Percentiles rank a stretch among this genome's conserved stretches.
phyloP scores from a whole-genome alignment of 192 early-diverging fungal species.

The Umbelopsis sp. region DNA sequence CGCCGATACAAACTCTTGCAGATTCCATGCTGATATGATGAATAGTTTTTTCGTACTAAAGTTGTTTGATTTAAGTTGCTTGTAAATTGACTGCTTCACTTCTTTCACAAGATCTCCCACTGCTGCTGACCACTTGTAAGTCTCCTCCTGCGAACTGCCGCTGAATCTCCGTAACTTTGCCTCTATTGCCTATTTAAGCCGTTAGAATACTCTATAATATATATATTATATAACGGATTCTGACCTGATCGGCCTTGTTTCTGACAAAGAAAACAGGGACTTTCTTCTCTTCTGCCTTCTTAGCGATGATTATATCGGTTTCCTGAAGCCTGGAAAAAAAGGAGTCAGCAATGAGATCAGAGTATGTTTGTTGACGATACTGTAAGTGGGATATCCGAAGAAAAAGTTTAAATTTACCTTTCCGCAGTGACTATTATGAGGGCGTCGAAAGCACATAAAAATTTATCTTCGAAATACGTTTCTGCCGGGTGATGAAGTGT shows the following conservation, averaged over 20 bases:
- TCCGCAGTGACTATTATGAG: constrained; percentile 42
- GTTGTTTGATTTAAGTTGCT: constrained; percentile 31
- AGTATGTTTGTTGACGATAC: constrained; percentile 7
- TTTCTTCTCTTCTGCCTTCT: constrained; percentile 25
- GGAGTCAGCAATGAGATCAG: constrained; percentile 4
- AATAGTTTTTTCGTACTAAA: constrained; percentile 30
- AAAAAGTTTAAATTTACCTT: constrained; percentile 27
- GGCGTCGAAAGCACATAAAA: constrained; percentile 41
- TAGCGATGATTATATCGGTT: constrained; percentile 30
- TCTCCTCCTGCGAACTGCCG: constrained; percentile 7
- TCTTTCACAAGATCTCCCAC: constrained; percentile 33
- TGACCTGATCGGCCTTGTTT: constrained; percentile 37
- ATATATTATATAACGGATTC: not conserved
- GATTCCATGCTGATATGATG: constrained; percentile 37
- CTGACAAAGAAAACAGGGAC: constrained; percentile 37
- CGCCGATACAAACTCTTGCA: constrained; percentile 33
- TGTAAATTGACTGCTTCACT: constrained; percentile 29
- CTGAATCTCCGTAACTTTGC: constrained; percentile 26
- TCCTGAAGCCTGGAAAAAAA: constrained; percentile 25
- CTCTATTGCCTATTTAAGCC: constrained; percentile 25
- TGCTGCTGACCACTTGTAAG: constrained; percentile 31
- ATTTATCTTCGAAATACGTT: constrained; percentile 45
- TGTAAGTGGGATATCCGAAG: constrained; percentile 3
- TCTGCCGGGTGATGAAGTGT: constrained; percentile 28
- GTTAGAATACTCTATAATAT: not conserved